Evolutionary conservation across 2,329 filamentous ascomycete genomes (phyloP).

Genomic region (Aciculosporium take): DNA sequence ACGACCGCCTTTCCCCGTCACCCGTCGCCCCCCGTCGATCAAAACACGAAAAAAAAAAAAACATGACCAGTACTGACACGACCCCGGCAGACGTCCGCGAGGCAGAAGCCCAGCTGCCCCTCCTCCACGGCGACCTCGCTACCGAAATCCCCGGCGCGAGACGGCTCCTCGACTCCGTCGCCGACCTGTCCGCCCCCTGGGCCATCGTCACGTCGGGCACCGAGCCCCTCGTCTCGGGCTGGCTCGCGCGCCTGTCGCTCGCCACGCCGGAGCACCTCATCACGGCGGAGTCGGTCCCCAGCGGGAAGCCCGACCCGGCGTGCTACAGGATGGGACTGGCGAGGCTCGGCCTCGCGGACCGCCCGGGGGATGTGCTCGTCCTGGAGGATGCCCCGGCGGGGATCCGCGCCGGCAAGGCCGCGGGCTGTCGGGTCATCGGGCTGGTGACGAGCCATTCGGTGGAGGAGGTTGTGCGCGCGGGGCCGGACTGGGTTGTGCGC

Average conservation of each 20-base stretch:
- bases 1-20: no score
- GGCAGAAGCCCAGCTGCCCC: constrained; percentile 66
- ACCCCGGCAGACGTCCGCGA: constrained; percentile 52
- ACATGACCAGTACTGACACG: not conserved
- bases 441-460: constrained; percentile 70
- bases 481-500: constrained; percentile 76
- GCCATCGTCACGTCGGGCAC: constrained; percentile 75
- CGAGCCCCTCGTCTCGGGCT: constrained; percentile 51
- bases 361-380: constrained; percentile 48
- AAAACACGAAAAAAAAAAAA: not conserved
- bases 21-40: no score
- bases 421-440: constrained; percentile 74
- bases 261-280: constrained; percentile 53
- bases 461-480: constrained; percentile 55
- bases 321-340: constrained; percentile 58
- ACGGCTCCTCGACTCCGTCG: constrained; percentile 51
- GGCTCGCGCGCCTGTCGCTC: constrained; percentile 53
- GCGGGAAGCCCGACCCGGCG: constrained; percentile 63
- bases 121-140: constrained; percentile 62
- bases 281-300: constrained; percentile 59
- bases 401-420: constrained; percentile 68
- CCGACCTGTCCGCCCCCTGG: constrained; percentile 54
- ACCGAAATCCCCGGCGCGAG: constrained; percentile 77
- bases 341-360: constrained; percentile 38
- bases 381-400: constrained; percentile 84